Base-by-base conservation (phyloP, 306 rosid species). In the Trifolium dubium region DNA sequence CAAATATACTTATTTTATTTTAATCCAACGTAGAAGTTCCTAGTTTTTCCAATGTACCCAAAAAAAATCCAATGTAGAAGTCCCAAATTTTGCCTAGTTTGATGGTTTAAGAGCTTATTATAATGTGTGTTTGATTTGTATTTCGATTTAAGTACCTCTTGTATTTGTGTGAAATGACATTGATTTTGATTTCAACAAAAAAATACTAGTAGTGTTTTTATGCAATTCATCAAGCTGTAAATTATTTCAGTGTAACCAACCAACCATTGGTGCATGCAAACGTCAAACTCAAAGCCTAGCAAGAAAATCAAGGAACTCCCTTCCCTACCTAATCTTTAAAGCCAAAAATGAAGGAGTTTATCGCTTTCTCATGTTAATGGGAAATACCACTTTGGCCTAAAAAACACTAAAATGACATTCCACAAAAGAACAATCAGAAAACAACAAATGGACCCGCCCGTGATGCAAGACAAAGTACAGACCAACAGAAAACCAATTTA, bases 311-410 rank as follows among this genome's bases (percentile, higher is more conserved):
- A 34, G 32, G 18, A 29, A 64, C 11, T 71, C 72, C 41, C 19
- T 23, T 23, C 23, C 1, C 23, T 23, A 23, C 23, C 23, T 23
- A 23, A 23, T 23, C 23, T 4, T 15, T 18, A 51, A 41, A 51
- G 74, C 53, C 67, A 72, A 49, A 68, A 77, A 53, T 19, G 9
- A 13, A 81, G 56, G 40, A 46, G 44, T 30, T 50, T 0, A 34
- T 64, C 12, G 40, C 32, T 46, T 73, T 73, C 71, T 72, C 62
- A 43, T 35, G 62, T 10, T 31, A 10, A 23, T 23, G 49, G 15
- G 39, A 67, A 51, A 60, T 3, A 61, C 4, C 70, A 47, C 67
- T 74, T 81, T 15, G 64, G 70, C 63, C 63, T 30, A 70, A 76
- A 31, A 41, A 11, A 75, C 5, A 18, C 73, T 49, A 41, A 37